Base-by-base conservation (phyloP, 208 protist genomes). In the Crithidia brevicula region DNA sequence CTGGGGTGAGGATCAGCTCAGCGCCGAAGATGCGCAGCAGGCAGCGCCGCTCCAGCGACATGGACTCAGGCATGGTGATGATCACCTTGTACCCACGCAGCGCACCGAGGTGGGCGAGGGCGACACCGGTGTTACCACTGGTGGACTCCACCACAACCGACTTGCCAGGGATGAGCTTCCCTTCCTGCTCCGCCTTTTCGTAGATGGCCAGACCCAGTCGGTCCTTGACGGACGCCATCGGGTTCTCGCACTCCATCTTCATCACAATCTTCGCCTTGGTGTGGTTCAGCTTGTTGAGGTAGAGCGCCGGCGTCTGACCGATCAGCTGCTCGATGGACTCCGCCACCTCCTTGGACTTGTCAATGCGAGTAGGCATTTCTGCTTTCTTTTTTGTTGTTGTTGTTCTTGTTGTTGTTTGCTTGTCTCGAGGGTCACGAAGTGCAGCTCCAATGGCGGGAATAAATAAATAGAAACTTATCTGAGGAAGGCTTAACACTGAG, bases 51-150 rank as follows among this genome's bases (percentile, higher is more conserved):
- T 97, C 91, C 4, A 89, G 80, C 43, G 87, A 94, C 93, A 97
- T 96, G 61, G 86, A 92, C 69, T 96, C 91, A 8, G 91, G 93
- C 93, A 97, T 97, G 16, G 82, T 88, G 52, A 97, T 88, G 67
- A 96, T 95, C 20, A 94, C 86, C 61, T 90, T 82, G 74, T 97
- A 97, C 28, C 93, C 93, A 25, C 77, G 79, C 40, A 83, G 62
- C 8, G 86, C 87, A 28, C 87, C 93, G 62, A 96, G 74, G 59
- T 92, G 84, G 18, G 93, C 89, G 25, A 97, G 75, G 5, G 79
- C 82, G 47, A 97, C 89, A 38, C 93, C 93, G 27, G 93, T 97
- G 77, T 97, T 97, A 51, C 93, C 93, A 75, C 84, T 93, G 18
- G 91, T 96, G 20, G 91, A 81, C 73, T 97, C 93, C 43, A 97